These are phyloP conservation scores for Catharanthus roseus DNA, from an alignment of 257 asterid genomes.

Conservation along the genomic window DNA sequence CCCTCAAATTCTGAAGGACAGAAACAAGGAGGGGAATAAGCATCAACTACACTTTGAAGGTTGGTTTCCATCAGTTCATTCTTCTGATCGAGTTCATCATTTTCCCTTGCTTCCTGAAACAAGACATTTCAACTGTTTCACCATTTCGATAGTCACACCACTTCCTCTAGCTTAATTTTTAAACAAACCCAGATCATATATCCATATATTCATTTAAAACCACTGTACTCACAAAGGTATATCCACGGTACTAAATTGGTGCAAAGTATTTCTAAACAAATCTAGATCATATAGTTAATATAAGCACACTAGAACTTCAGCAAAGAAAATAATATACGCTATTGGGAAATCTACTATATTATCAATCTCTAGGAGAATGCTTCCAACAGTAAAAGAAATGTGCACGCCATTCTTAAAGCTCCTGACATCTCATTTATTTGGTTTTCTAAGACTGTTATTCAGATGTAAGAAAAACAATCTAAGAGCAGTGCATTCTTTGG, in stretches of 20 bases:
- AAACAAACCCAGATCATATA: background rate
- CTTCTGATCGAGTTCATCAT: constrained; percentile 66
- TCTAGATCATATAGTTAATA: background rate
- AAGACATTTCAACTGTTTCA: background rate
- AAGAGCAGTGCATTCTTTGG: background rate
- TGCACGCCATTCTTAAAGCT: background rate
- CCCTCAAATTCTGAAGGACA: constrained; percentile 46
- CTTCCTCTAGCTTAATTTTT: background rate
- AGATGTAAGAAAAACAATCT: background rate
- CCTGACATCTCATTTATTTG: background rate
- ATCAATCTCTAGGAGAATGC: background rate
- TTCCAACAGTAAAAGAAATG: background rate
- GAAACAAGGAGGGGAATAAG: constrained; percentile 82
- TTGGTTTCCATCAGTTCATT: constrained; percentile 48
- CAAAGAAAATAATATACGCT: no score
- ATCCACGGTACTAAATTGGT: no score
- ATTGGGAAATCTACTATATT: background rate
- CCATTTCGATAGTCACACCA: background rate
- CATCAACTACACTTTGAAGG: constrained; percentile 47
- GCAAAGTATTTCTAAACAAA: background rate
- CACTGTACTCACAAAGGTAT: no score
- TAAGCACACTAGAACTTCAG: background rate
- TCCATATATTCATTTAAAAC: no score
- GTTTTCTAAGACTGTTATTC: background rate
- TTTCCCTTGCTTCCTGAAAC: constrained; percentile 72